Evolutionary conservation across 2,329 filamentous ascomycete genomes (phyloP).

Genomic region (Teratosphaeriaceae sp.): DNA sequence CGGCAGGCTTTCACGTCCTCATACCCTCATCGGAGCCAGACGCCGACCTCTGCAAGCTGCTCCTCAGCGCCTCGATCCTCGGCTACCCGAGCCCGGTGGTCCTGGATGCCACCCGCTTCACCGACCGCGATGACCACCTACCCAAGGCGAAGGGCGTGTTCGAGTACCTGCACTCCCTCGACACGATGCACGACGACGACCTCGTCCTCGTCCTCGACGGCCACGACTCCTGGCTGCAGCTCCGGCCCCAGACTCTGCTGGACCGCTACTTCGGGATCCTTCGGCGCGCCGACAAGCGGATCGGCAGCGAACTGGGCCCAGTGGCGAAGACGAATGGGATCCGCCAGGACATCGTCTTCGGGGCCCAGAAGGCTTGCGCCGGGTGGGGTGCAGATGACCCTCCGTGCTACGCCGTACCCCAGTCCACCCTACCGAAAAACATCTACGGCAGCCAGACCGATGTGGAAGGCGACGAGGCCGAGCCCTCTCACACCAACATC

Average conservation of each 20-base stretch:
- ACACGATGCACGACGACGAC: constrained; percentile 35
- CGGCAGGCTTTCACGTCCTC: constrained; percentile 20
- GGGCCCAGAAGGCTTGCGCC: constrained; percentile 48
- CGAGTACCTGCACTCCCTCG: constrained; percentile 17
- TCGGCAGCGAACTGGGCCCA: constrained; percentile 32
- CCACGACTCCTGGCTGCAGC: constrained; percentile 58
- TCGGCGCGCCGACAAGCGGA: constrained; percentile 34
- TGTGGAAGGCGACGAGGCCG: constrained; percentile 36
- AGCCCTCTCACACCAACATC: constrained; percentile 30
- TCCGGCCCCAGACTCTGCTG: constrained; percentile 54
- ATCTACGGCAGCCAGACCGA: constrained; percentile 44
- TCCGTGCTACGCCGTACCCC: constrained; percentile 48
- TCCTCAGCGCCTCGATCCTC: constrained; percentile 15
- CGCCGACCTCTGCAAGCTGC: constrained; percentile 17
- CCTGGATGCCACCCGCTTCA: constrained; percentile 10
- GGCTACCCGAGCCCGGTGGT: constrained; percentile 16
- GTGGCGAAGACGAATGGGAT: constrained; percentile 31
- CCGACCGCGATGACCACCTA: background rate
- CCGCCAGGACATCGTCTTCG: constrained; percentile 50
- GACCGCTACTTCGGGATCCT: constrained; percentile 35
- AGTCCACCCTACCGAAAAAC: constrained; percentile 45
- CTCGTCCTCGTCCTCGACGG: constrained; percentile 59
- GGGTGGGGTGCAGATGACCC: constrained; percentile 36
- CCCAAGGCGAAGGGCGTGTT: constrained; percentile 21
- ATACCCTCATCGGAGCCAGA: constrained; percentile 19